Conservation (phyloP, 805 yeast genomes). For the Kregervanrija delftensis region DNA sequence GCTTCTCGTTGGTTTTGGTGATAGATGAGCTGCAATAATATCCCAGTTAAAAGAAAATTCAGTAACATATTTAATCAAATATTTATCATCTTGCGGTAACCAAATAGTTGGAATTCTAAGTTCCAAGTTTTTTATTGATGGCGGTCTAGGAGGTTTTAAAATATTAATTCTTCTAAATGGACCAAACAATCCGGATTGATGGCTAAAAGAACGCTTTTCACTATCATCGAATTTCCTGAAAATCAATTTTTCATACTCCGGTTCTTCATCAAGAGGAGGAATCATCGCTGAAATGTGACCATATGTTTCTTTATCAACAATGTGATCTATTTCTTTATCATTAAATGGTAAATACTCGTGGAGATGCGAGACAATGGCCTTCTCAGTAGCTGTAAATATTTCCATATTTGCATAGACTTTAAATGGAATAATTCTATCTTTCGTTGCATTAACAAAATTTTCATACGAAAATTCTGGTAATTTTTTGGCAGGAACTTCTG, state of each 20-base stretch:
- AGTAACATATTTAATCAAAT: slow-evolving; percentile 71
- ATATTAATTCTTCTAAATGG: slow-evolving; percentile 51
- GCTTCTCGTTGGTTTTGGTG: slow-evolving; percentile 56
- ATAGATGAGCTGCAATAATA: slow-evolving; percentile 74
- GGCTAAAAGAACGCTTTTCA: slow-evolving; percentile 33
- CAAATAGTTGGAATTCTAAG: slow-evolving; percentile 89
- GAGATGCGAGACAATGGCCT: slow-evolving; percentile 39
- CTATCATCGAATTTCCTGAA: slow-evolving; percentile 41
- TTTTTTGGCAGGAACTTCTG: slow-evolving; percentile 23
- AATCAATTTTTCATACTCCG: slow-evolving; percentile 51
- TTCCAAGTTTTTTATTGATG: slow-evolving; percentile 72
- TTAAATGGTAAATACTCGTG: slow-evolving; percentile 44
- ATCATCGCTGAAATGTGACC: slow-evolving; percentile 62
- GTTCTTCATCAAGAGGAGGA: slow-evolving; percentile 57
- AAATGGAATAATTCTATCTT: slow-evolving; percentile 32
- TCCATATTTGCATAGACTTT: slow-evolving; percentile 36
- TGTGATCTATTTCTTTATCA: slow-evolving; percentile 25
- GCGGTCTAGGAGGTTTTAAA: slow-evolving; percentile 88
- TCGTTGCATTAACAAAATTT: slow-evolving; percentile 15
- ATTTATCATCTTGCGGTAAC: slow-evolving; percentile 90
- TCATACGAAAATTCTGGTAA: slow-evolving; percentile 28
- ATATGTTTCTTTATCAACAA: slow-evolving; percentile 23
- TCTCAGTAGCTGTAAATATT: slow-evolving; percentile 39
- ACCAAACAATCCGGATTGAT: slow-evolving; percentile 51
- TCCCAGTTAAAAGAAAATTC: slow-evolving; percentile 93